phyloP scores from a whole-genome alignment of 352 stramenopile species.

The Phytophthora parvispora region DNA sequence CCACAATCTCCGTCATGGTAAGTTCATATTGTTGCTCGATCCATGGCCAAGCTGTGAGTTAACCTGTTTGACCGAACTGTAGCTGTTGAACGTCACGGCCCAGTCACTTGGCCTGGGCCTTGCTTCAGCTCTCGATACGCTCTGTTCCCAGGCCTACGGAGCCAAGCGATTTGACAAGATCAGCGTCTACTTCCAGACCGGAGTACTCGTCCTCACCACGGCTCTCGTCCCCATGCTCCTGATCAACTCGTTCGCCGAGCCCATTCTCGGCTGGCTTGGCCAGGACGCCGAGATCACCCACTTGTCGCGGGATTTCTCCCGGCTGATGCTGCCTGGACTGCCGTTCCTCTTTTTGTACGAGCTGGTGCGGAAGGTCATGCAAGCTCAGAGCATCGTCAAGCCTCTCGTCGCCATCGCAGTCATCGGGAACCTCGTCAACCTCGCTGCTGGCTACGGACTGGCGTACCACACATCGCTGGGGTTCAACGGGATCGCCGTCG shows the following conservation, averaged over 20 bases:
- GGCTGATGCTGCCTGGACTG: slow-evolving; percentile 64
- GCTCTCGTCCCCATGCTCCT: slow-evolving; percentile 57
- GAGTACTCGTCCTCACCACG: slow-evolving; percentile 51
- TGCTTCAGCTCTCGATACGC: slow-evolving; percentile 75
- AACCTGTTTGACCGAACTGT: too few relatives aligned
- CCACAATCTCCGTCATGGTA: slow-evolving; percentile 62
- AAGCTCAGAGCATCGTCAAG: slow-evolving; percentile 77
- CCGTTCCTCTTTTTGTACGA: slow-evolving; percentile 86
- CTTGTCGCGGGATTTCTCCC: slow-evolving; percentile 61
- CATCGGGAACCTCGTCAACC: slow-evolving; percentile 68
- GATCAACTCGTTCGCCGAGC: slow-evolving; percentile 60
- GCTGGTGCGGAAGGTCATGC: slow-evolving; percentile 75
- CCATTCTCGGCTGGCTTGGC: slow-evolving; percentile 46
- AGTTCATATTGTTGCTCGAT: background rate
- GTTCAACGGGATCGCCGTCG: slow-evolving; percentile 79
- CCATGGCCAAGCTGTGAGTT: background rate
- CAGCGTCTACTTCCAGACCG: slow-evolving; percentile 80
- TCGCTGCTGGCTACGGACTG: slow-evolving; percentile 65
- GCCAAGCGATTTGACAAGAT: slow-evolving; percentile 67
- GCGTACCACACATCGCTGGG: slow-evolving; percentile 74
- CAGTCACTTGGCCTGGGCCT: slow-evolving; percentile 69
- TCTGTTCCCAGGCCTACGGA: slow-evolving; percentile 72
- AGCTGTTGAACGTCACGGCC: slow-evolving; percentile 72
- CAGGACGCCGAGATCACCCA: slow-evolving; percentile 55
- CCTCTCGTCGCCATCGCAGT: slow-evolving; percentile 73